A percentile compares a stretch with the other conserved stretches of the same genome.
phyloP scores from a whole-genome alignment of 306 rosid genomes.

The Rubus parviflorus region DNA sequence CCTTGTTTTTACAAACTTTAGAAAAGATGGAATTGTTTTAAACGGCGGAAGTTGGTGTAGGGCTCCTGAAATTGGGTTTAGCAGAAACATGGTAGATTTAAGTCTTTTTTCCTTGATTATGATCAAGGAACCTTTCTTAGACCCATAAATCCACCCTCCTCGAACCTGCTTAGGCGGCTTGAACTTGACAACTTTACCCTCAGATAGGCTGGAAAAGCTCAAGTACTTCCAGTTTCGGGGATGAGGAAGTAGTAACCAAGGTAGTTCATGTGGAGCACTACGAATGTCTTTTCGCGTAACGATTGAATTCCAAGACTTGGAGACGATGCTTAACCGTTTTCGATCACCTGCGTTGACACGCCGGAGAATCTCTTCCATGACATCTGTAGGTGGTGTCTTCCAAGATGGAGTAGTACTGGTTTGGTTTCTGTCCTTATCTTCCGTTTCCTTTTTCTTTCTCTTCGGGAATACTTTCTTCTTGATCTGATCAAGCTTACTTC shows the following conservation, averaged over 20 bases:
- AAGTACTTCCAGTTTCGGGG: background rate
- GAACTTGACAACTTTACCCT: background rate
- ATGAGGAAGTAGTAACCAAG: conserved; percentile 5
- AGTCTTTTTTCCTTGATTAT: background rate
- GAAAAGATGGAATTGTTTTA: background rate
- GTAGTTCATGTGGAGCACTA: background rate
- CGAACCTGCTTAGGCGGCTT: background rate
- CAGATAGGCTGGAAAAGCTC: background rate
- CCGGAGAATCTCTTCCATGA: background rate
- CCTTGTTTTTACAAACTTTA: background rate
- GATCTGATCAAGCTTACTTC: background rate
- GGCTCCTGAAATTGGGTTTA: conserved; percentile 3
- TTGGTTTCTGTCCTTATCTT: background rate
- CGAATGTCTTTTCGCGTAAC: background rate
- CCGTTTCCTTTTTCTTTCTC: background rate
- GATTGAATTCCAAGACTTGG: background rate
- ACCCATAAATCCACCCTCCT: background rate
- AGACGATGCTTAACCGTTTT: background rate
- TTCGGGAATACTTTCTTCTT: too few species aligned
- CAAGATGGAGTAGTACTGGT: background rate
- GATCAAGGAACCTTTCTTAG: background rate
- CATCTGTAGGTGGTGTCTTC: background rate
- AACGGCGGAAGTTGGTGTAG: background rate
- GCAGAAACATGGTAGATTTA: background rate
- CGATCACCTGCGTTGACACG: background rate